Conservation (phyloP, 768 basidiomycete species). For the Kondoa subrosea region DNA sequence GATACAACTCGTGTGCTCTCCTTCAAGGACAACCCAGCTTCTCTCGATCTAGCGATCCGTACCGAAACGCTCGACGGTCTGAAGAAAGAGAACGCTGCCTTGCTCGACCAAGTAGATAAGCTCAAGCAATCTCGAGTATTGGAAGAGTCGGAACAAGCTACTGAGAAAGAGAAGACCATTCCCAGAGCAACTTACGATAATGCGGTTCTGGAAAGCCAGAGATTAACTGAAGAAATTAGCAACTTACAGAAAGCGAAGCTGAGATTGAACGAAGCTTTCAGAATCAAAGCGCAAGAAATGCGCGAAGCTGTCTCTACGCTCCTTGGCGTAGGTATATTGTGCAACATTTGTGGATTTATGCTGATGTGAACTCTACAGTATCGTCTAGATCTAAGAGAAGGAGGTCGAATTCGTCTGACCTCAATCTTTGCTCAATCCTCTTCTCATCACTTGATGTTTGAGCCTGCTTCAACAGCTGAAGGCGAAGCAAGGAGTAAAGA, state of each 20-base stretch:
- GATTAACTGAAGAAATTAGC: neutral
- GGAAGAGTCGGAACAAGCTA: constrained; percentile 22
- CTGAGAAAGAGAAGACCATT: neutral
- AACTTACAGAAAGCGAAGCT: constrained; percentile 9
- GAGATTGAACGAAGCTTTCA: constrained; percentile 14
- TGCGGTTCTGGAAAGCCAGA: neutral
- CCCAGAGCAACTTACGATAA: constrained; percentile 5
- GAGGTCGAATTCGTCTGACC: constrained; percentile 75
- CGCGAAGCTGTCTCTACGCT: neutral
- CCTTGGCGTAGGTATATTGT: neutral
- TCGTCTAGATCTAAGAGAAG: neutral
- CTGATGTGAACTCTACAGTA: neutral
- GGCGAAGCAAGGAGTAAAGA: constrained; percentile 1
- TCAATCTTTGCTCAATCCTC: constrained; percentile 55
- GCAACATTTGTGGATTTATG: neutral
- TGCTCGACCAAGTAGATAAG: constrained; percentile 43
- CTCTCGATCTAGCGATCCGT: constrained; percentile 59
- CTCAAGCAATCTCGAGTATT: constrained; percentile 18
- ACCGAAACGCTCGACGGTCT: constrained; percentile 58
- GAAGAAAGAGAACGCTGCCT: constrained; percentile 63
- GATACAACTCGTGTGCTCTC: constrained; percentile 25
- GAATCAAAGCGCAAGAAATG: constrained; percentile 30
- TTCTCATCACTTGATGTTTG: constrained; percentile 54
- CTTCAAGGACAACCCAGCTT: constrained; percentile 55
- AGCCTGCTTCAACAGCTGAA: constrained; percentile 17